Base-by-base conservation (phyloP, 768 basidiomycete genomes). In the Boletus tylopilopsis region DNA sequence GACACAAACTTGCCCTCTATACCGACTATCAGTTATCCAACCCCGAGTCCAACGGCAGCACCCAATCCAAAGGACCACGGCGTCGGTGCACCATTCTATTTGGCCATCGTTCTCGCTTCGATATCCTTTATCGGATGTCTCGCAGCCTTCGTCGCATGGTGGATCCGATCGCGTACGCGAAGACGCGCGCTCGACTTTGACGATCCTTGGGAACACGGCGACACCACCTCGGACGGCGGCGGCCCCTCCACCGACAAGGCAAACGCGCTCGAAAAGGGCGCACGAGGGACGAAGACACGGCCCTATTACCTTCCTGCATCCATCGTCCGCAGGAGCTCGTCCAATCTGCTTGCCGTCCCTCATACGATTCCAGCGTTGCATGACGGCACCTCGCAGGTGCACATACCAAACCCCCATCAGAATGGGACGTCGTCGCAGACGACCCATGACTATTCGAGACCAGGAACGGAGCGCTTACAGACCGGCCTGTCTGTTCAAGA, bases 141-240 rank as follows among this genome's bases (percentile, higher is more conserved):
- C 29, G 61, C 74, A 15, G 73, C 77, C 33, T 54, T 81, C n/a
- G 58, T 78, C 27, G 74, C 77, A 1, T 80, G 75, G 74, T 71
- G 68, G 51, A 60, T 82, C 49, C 73, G 79, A 32, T 56, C 73
- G 8, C 70, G 73, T 44, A 49, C 66, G 42, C 69, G 69, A 42
- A 67, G 64, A 44, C 68, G 67, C 12, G 66, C 68, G 34, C 60
- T 71, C n/a, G 65, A 68, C 25, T 52, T 51, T 5, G 56, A 61
- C 9, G 63, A 70, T 19, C 63, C 67, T 10, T 61, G 64, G 49
- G 6, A 73, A 70, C 76, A 69, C 62, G 57, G 55, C 39, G 48
- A 54, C n/a, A 38, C 47, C n/a, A 22, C 41, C 13, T 42, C 54
- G 2, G 42, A 56, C 0, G n/a, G 33, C 23, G 47, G 39, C 37